Conservation (phyloP, 2,329 filamentous ascomycete species). For the Ophiocordyceps camponoti-saundersi region DNA sequence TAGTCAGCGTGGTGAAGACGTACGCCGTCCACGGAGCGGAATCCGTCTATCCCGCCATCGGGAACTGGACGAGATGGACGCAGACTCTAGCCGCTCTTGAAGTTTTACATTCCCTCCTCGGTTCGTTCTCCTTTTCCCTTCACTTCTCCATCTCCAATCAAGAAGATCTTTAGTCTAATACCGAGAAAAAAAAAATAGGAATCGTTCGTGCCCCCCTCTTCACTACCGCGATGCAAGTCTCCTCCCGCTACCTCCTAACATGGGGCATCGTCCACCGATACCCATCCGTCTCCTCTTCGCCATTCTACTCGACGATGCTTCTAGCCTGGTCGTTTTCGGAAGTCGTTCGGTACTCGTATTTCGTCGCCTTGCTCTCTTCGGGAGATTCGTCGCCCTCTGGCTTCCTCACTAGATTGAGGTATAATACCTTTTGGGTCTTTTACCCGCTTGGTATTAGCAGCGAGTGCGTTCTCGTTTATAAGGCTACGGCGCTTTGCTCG, state of each 20-base stretch:
- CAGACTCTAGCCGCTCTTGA: constrained; percentile 76
- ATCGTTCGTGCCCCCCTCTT: constrained; percentile 71
- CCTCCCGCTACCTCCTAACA: constrained; percentile 72
- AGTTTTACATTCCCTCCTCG: constrained; percentile 61
- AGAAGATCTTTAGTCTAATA: not conserved
- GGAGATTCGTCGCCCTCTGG: constrained; percentile 42
- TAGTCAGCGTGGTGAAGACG: constrained; percentile 45
- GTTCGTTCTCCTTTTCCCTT: constrained; percentile 26
- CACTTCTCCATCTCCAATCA: not conserved
- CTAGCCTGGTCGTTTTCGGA: constrained; percentile 82
- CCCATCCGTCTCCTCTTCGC: constrained; percentile 42
- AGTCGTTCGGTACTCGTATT: constrained; percentile 85
- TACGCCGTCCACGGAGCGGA: constrained; percentile 36
- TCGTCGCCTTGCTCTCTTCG: constrained; percentile 56
- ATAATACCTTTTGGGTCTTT: constrained; percentile 84
- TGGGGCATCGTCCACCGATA: constrained; percentile 70
- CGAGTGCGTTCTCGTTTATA: constrained; percentile 68
- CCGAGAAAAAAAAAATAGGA: constrained; percentile 26
- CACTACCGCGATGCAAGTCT: constrained; percentile 83
- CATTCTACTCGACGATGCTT: constrained; percentile 62
- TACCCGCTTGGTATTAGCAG: constrained; percentile 85
- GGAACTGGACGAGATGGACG: constrained; percentile 57
- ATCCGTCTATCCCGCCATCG: constrained; percentile 43
- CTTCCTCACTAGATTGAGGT: constrained; percentile 65
- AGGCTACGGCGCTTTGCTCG: constrained; percentile 40